A percentile compares a stretch with the other conserved stretches of the same genome.
These are phyloP conservation scores for Fragilariopsis cylindrus DNA, from an alignment of 108 stramenopile species.

Conservation along the genomic window DNA sequence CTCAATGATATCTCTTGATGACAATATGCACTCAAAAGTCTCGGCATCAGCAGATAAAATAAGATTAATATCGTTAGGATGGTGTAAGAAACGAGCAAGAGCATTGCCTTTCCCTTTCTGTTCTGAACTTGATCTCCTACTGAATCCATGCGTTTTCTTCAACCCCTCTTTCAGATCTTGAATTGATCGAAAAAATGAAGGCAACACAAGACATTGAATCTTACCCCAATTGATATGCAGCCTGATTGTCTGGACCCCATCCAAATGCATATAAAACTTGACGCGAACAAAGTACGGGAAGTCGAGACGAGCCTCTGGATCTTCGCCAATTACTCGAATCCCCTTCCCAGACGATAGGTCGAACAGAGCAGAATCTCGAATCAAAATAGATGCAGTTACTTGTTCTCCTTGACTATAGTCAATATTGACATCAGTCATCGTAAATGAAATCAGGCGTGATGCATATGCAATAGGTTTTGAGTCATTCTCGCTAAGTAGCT, in stretches of 20 bases:
- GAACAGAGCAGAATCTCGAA: constrained; percentile 31
- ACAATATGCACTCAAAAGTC: constrained; percentile 45
- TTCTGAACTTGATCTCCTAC: not conserved
- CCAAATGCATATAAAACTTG: constrained; percentile 15
- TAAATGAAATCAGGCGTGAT: constrained; percentile 33
- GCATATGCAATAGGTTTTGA: constrained; percentile 31
- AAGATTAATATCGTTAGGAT: constrained; percentile 28
- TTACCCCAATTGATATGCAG: constrained; percentile 40
- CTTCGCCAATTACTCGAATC: constrained; percentile 42
- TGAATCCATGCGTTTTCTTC: not conserved
- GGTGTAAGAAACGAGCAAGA: constrained; percentile 15
- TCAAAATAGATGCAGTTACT: constrained; percentile 21
- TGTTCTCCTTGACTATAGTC: constrained; percentile 23
- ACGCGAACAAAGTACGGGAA: constrained; percentile 34
- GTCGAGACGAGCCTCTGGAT: constrained; percentile 2
- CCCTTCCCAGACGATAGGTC: constrained; percentile 41
- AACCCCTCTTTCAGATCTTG: constrained; percentile 27
- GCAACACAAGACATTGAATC: constrained; percentile 43
- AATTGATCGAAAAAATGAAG: constrained; percentile 37
- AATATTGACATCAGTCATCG: constrained; percentile 20
- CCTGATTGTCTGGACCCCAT: constrained; percentile 17
- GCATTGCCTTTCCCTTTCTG: not conserved
- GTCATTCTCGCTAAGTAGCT: constrained; percentile 23
- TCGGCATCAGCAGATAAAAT: constrained; percentile 29
- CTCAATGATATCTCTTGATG: constrained; percentile 39